Conservation (phyloP, 805 yeast species). For the Ogataea salicorniae region DNA sequence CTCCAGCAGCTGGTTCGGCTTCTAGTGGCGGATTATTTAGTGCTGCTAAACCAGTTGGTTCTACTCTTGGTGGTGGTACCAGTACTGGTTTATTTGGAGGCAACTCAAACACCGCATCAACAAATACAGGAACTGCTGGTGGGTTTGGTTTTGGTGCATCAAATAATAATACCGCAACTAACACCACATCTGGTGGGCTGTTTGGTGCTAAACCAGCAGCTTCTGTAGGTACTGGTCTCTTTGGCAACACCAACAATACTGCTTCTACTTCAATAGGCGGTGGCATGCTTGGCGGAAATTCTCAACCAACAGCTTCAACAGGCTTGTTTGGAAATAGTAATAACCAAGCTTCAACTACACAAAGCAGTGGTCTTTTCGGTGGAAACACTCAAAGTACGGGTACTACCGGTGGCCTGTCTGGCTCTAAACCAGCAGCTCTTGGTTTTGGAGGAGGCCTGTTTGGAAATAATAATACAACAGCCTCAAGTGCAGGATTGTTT, state of each 20-base stretch:
- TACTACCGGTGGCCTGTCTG: slow-evolving; percentile 15
- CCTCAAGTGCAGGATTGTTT: slow-evolving; percentile 20
- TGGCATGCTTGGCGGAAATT: background rate
- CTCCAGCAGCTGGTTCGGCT: slow-evolving; percentile 10
- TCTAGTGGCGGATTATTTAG: background rate
- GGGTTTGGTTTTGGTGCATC: background rate
- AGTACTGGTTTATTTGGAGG: background rate
- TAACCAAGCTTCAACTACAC: background rate
- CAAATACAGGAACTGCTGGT: slow-evolving; percentile 4
- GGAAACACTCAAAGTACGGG: background rate
- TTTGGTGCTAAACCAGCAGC: slow-evolving; percentile 29
- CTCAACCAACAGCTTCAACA: background rate
- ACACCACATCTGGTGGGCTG: slow-evolving; percentile 28
- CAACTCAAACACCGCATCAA: slow-evolving; percentile 6
- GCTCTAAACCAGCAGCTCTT: slow-evolving; percentile 5
- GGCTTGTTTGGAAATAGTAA: slow-evolving; percentile 3
- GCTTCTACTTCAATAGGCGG: background rate
- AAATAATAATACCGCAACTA: slow-evolving; percentile 8
- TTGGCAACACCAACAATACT: background rate
- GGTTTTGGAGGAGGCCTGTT: slow-evolving; percentile 15
- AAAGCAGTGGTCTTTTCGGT: slow-evolving; percentile 14
- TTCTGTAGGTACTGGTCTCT: background rate
- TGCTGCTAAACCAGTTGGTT: no score
- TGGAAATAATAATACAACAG: slow-evolving; percentile 21
- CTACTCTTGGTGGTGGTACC: no score